Evolutionary conservation across 2,329 filamentous ascomycete species (phyloP).

Genomic region (Penicillium sp.): DNA sequence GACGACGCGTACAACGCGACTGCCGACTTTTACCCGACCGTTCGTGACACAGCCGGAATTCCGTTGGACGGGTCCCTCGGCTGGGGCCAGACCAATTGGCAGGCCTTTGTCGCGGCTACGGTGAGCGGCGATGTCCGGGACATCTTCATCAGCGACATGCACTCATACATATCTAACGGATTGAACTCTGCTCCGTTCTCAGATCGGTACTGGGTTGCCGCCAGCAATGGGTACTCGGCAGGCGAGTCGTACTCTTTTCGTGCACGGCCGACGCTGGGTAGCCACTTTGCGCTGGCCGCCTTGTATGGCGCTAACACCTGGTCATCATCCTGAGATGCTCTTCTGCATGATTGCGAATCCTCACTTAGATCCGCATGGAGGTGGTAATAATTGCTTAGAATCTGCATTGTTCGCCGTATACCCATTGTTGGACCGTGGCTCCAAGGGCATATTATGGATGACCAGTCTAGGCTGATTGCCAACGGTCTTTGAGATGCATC

Average conservation of each 20-base stretch:
- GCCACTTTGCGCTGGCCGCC: conserved; percentile 38
- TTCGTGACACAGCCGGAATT: conserved; percentile 31
- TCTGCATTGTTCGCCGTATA: too few species aligned
- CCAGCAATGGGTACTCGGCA: conserved; percentile 18
- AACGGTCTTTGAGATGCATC: too few species aligned
- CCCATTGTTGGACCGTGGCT: too few species aligned
- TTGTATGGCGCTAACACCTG: conserved; percentile 25
- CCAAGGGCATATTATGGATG: too few species aligned
- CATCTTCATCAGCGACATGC: conserved; percentile 33
- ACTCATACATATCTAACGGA: conserved; percentile 35
- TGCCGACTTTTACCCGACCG: conserved; percentile 33
- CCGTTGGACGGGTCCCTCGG: conserved; percentile 32
- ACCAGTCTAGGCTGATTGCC: too few species aligned
- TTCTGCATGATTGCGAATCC: too few species aligned
- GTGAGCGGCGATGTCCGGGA: conserved; percentile 20
- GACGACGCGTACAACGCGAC: conserved; percentile 34
- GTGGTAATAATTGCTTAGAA: too few species aligned
- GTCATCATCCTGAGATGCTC: conserved; percentile 5
- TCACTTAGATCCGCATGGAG: too few species aligned
- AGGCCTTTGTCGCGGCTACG: conserved; percentile 34
- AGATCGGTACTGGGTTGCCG: conserved; percentile 36
- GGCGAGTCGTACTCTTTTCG: conserved; percentile 27
- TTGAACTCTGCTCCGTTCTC: conserved; percentile 37
- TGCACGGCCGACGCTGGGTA: conserved; percentile 36
- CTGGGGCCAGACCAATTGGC: conserved; percentile 43